Evolutionary conservation across 2,329 filamentous ascomycete genomes (phyloP), one percentile per base, ranked within the genome.

Genomic region (Trichothecium sympodiale): DNA sequence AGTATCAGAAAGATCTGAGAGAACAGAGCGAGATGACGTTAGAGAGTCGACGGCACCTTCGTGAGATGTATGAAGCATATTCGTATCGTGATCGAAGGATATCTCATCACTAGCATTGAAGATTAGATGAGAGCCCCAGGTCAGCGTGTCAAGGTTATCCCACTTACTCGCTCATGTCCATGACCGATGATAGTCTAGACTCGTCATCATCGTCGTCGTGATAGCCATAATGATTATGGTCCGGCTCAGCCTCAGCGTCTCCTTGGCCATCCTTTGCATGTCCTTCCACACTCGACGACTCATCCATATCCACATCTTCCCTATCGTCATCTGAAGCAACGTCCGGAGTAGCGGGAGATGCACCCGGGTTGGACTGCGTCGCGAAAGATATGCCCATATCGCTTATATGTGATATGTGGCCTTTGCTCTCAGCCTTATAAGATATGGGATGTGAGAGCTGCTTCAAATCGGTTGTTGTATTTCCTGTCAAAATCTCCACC

Each of bases 1-100:
- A 17, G 69, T 51, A 31, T 76, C 71, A 35, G 73, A 77, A 17
- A 63, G 55, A 38, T 77, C 72, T 41, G 71, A 70, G 23, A 67
- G 43, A 38, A 55, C 59, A 14, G 69, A 70, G 15, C 67, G 56
- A n/a, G 71, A 72, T 12, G 73, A 77, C 31, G 61, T 59, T 42
- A 70, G 59, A 26, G 68, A 71, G 51, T 60, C 46, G 48, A 50
- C 41, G 43, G 50, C 37, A 25, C 41, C 48, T 15, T 49, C 39
- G 25, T 41, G 20, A 14, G 39, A 34, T 25, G 42, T 36, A 8
- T 40, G 43, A n/a, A 44, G 34, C n/a, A 39, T 34, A 5, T 43
- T 27, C 34, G 33, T 25, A 13, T 46, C 43, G 33, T 48, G 39
- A 13, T 36, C 42, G 28, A 45, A 45, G 14, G 23, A 36, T 14